A percentile compares a stretch with the other conserved stretches of the same genome.
These are phyloP conservation scores for Monilinia fructicola DNA, from an alignment of 2,329 filamentous ascomycete genomes.

Conservation along the genomic window DNA sequence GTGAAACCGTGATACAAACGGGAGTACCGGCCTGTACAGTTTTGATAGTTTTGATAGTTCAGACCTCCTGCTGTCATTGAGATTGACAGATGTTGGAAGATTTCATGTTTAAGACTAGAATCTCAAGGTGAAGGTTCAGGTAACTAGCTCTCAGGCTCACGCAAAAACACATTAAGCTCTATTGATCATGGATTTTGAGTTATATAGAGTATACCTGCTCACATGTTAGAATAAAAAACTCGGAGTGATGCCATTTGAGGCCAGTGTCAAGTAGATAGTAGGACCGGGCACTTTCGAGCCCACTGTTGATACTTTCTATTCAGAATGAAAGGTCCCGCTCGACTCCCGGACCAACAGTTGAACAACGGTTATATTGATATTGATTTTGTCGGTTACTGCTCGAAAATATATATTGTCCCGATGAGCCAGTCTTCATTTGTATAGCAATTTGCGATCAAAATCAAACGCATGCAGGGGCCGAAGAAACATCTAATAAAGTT, in stretches of 20 bases:
- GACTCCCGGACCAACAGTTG: background rate
- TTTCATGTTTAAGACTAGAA: background rate
- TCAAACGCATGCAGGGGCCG: slow-evolving; percentile 11
- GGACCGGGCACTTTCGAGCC: background rate
- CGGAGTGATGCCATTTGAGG: background rate
- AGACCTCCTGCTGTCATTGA: slow-evolving; percentile 1
- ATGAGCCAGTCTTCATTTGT: slow-evolving; percentile 10
- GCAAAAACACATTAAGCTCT: background rate
- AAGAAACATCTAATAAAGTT: background rate
- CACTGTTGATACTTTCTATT: background rate
- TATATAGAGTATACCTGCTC: background rate
- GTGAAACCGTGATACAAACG: slow-evolving; percentile 12
- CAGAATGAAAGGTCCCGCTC: background rate
- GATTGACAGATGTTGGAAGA: background rate
- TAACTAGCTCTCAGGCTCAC: background rate
- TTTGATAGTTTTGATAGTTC: slow-evolving; percentile 6
- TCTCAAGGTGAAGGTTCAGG: background rate
- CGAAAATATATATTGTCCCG: background rate
- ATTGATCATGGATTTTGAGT: background rate
- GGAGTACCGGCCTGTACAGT: background rate
- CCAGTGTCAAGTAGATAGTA: background rate
- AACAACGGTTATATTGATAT: background rate
- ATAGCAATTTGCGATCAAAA: slow-evolving; percentile 10
- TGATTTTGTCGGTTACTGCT: background rate
- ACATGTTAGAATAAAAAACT: background rate